Conservation (phyloP, 352 stramenopile genomes). For the Pythium sp. region DNA sequence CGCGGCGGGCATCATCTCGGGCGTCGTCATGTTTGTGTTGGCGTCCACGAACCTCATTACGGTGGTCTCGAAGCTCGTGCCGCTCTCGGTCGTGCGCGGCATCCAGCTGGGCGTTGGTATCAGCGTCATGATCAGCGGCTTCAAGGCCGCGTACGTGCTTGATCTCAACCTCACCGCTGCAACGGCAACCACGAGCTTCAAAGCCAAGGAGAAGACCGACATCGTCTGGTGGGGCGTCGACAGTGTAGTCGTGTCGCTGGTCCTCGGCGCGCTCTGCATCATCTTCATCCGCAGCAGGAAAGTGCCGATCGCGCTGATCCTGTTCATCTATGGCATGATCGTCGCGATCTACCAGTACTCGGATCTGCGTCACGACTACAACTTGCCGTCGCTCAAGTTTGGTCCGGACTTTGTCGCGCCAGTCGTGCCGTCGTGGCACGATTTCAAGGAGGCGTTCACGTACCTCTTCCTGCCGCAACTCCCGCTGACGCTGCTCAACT, state of each 20-base stretch:
- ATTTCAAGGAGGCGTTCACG: conserved; percentile 76
- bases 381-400: conserved; percentile 46
- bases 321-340: conserved; percentile 73
- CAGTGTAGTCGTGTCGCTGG: conserved; percentile 58
- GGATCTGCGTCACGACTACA: conserved; percentile 40
- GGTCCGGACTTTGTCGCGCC: conserved; percentile 60
- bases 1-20: conserved; percentile 85
- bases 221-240: conserved; percentile 66
- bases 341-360: conserved; percentile 62
- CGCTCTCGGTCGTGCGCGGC: conserved; percentile 86
- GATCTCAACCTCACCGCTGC: conserved; percentile 29
- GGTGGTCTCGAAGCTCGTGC: conserved; percentile 84
- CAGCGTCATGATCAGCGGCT: conserved; percentile 82
- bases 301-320: conserved; percentile 58
- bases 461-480: conserved; percentile 90
- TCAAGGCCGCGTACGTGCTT: conserved; percentile 63
- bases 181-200: conserved; percentile 23
- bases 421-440: conserved; percentile 44
- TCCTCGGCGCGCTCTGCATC: conserved; percentile 76
- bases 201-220: conserved; percentile 22
- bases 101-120: conserved; percentile 91
- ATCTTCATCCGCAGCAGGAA: conserved; percentile 55
- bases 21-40: conserved; percentile 66
- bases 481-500: conserved; percentile 91
- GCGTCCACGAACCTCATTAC: conserved; percentile 89